Conservation (phyloP, 2,329 filamentous ascomycete genomes). For the Hawksworthiomyces lignivorus region DNA sequence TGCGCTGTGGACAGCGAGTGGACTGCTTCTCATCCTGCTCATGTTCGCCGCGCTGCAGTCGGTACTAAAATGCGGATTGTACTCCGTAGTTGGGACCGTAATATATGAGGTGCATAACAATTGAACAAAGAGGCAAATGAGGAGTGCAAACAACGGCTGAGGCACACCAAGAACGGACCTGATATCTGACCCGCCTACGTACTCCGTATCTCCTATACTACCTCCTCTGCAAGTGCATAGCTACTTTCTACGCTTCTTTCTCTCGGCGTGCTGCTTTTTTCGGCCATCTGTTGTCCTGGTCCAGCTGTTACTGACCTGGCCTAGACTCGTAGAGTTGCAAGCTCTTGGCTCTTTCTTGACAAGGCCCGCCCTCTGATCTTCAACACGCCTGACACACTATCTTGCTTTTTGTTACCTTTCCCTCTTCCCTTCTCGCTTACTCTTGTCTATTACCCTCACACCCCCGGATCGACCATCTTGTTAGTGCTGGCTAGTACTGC, state of each 20-base stretch:
- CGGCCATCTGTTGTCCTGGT: no score
- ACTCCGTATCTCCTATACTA: no score
- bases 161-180: no score
- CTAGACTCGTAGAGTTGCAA: constrained; percentile 2
- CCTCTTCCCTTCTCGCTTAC: constrained; percentile 13
- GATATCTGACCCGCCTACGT: no score
- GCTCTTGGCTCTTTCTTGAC: constrained; percentile 5
- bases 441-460: constrained; percentile 16
- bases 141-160: no score
- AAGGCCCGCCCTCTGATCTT: constrained; percentile 6
- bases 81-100: not conserved
- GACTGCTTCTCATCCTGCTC: not conserved
- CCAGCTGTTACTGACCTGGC: not conserved
- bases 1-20: no score
- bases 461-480: constrained; percentile 18
- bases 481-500: constrained; percentile 19
- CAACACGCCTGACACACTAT: not conserved
- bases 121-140: no score
- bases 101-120: not conserved
- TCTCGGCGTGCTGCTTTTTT: no score
- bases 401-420: not conserved
- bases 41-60: no score
- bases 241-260: no score
- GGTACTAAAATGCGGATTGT: no score
- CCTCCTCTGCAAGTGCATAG: no score